Base-by-base conservation (phyloP, 768 basidiomycete genomes). In the Pisolithus tinctorius region DNA sequence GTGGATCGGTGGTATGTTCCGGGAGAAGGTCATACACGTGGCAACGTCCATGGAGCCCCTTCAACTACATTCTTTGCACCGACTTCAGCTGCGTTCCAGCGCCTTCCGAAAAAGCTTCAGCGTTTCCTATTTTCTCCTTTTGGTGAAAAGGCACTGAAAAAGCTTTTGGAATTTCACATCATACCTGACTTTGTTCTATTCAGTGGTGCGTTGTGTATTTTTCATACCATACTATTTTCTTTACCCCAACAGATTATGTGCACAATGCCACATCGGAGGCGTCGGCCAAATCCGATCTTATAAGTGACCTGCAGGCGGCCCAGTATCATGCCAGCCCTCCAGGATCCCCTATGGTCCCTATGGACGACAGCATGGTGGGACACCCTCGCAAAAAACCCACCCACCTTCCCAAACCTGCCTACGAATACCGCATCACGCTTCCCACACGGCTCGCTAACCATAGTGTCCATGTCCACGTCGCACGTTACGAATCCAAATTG, bases 61-160 rank as follows among this genome's bases (percentile, higher is more conserved):
- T 66, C 72, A 45, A 79, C 69, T 56, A 84, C 71, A 6, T 72
- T 71, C 59, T 86, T 74, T 68, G 83, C 71, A 11, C 84, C 71
- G 41, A 78, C 66, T 54, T 86, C 77, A 59, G 67, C 62, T 54
- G 74, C 74, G 43, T 81, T 76, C 55, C 54, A 69, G 26, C 61
- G 58, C 14, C 71, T 84, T 14, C 83, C 83, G 0, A 58, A 51
- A n/a, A 75, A 72, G 47, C 72, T 84, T 23, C 69, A 69, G 52
- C 56, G 73, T 26, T 84, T 74, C 72, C 67, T 84, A 47, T 83
- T 84, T 65, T 83, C 82, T 4, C 79, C 81, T 1, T 77, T 80
- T 49, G 83, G 83, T 6, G 67, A 70, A 30, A 63, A 57, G 17
- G 75, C 66, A 10, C 54, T 85, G 47, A 74, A 68, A 55, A 83